A percentile compares a stretch with the other conserved stretches of the same genome.
Conservation (phyloP, 164 flowering plant genomes). For the Kalanchoe fedtschenkoi region DNA sequence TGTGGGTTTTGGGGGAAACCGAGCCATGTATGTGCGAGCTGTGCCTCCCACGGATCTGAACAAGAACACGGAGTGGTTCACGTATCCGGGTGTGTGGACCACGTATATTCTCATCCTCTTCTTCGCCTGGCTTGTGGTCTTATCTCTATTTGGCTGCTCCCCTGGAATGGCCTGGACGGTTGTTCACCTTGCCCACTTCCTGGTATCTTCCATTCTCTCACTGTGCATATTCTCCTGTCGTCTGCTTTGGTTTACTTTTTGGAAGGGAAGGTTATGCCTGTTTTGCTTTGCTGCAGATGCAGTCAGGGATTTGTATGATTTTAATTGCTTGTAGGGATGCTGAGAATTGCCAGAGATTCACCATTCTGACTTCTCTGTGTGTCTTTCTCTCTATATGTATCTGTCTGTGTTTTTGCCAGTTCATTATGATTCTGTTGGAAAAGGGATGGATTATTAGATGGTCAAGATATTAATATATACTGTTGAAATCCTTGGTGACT, state of each 20-base stretch:
- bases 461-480: too few relatives aligned
- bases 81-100: constrained; percentile 74
- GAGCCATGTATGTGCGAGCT: constrained; percentile 40
- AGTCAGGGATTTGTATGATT: too few relatives aligned
- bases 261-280: not conserved
- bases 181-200: constrained; percentile 49
- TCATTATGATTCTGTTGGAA: too few relatives aligned
- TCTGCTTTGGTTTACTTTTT: not conserved
- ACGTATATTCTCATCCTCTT: constrained; percentile 51
- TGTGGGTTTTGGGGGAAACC: constrained; percentile 12
- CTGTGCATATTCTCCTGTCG: not conserved
- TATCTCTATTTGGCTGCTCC: constrained; percentile 47
- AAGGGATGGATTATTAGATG: too few relatives aligned
- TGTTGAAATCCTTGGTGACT: too few relatives aligned
- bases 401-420: too few relatives aligned
- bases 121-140: constrained; percentile 52
- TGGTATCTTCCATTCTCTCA: constrained; percentile 18
- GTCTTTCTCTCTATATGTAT: too few relatives aligned
- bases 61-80: constrained; percentile 73
- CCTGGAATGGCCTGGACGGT: constrained; percentile 78
- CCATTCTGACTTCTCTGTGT: too few relatives aligned
- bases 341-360: too few relatives aligned
- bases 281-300: not conserved
- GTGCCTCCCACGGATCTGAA: constrained; percentile 51
- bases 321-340: too few relatives aligned